phyloP scores from a whole-genome alignment of 345 rosid genomes.

The Citrus mangshanensis region DNA sequence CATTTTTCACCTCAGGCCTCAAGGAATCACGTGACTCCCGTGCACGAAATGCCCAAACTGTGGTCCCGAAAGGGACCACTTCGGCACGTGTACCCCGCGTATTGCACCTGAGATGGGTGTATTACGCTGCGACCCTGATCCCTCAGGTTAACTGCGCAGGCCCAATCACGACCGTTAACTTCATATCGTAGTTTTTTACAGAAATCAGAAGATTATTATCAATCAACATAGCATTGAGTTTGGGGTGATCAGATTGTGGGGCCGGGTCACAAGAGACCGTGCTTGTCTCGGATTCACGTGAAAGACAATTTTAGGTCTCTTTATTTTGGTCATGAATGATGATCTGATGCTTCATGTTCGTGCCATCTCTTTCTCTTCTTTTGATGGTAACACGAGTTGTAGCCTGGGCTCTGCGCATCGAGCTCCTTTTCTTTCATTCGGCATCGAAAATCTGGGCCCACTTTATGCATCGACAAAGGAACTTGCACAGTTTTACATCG shows the following conservation, averaged over 20 bases:
- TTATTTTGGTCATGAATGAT: not conserved
- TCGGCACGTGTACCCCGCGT: slow-evolving; percentile 5
- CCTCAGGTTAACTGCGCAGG: not conserved
- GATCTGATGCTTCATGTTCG: not conserved
- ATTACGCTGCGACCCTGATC: not conserved
- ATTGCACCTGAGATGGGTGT: not conserved
- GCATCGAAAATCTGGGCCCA: not conserved
- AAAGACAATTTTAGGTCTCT: not conserved
- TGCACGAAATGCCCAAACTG: not conserved
- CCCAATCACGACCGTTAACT: not conserved
- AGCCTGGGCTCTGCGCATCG: not conserved
- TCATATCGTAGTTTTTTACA: too few species aligned
- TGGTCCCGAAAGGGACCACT: not conserved
- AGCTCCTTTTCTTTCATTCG: too few species aligned
- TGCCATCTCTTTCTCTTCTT: slow-evolving; percentile 13
- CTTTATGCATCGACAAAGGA: not conserved
- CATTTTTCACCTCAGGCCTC: not conserved
- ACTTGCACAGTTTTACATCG: not conserved
- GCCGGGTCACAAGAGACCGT: not conserved
- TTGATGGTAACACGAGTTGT: slow-evolving; percentile 10
- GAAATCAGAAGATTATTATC: not conserved
- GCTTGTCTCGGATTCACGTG: slow-evolving; percentile 16
- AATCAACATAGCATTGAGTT: not conserved
- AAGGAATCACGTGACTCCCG: slow-evolving; percentile 9
- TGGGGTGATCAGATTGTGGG: not conserved